Conservation (phyloP, 176 grass and related monocot genomes). For the Olyra latifolia region DNA sequence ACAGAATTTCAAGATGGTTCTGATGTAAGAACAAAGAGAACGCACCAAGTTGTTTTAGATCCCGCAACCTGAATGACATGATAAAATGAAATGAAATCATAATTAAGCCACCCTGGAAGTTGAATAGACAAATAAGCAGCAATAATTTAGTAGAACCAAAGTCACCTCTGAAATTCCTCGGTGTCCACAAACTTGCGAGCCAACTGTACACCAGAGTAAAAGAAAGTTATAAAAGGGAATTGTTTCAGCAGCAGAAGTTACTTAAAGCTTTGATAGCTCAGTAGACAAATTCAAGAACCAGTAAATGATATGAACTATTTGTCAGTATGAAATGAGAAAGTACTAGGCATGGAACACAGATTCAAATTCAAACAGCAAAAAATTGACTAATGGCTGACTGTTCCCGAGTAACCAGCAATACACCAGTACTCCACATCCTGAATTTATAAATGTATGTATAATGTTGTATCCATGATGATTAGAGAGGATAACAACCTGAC, state of each 20-base stretch:
- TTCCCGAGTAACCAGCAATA: neutral
- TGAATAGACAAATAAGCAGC: conserved; percentile 12
- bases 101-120: conserved; percentile 1
- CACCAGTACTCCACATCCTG: neutral
- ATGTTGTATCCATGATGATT: neutral
- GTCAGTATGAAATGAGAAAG: neutral
- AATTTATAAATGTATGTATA: neutral
- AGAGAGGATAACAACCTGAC: neutral
- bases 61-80: conserved; percentile 59
- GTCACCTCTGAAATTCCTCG: conserved; percentile 87
- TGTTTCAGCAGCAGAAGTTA: neutral
- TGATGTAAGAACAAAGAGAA: neutral
- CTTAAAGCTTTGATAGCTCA: neutral
- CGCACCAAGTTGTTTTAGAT: conserved; percentile 92
- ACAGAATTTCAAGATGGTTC: neutral
- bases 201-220: conserved; percentile 50
- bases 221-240: neutral
- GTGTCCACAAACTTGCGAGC: conserved; percentile 90
- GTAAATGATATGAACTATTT: neutral
- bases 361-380: neutral
- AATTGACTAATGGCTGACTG: neutral
- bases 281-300: neutral
- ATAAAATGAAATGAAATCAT: conserved; percentile 37
- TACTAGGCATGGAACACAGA: neutral
- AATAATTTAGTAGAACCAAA: neutral